Evolutionary conservation across 148 eudicot species (phyloP).

Genomic region (Pouteria glomerata): DNA sequence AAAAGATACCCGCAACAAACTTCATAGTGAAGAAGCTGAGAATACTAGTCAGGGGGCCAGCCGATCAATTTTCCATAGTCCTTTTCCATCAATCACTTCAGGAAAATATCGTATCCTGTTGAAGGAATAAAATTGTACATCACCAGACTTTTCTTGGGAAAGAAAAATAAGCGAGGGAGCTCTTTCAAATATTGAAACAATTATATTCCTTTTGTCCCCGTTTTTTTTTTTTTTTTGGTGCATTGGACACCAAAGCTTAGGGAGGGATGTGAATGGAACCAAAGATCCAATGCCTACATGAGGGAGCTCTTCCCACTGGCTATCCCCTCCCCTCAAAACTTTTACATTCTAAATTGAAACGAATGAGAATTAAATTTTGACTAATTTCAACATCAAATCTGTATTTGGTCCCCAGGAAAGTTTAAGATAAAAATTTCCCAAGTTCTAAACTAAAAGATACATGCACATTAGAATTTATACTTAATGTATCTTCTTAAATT

Average conservation of each 20-base stretch:
- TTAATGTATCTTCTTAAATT: background rate
- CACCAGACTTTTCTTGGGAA: too few species aligned
- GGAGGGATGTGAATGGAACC: too few species aligned
- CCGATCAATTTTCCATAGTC: constrained; percentile 58
- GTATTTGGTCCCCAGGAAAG: background rate
- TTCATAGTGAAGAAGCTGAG: constrained; percentile 42
- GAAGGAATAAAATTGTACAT: background rate
- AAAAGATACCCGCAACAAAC: background rate
- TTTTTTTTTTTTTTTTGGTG: background rate
- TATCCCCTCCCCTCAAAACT: background rate
- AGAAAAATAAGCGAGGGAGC: too few species aligned
- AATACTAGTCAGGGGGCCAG: constrained; percentile 75
- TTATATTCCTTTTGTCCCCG: background rate
- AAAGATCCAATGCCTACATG: too few species aligned
- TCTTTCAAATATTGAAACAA: too few species aligned
- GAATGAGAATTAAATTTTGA: background rate
- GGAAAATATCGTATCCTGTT: constrained; percentile 69
- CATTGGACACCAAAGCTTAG: too few species aligned
- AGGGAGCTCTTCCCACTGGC: too few species aligned
- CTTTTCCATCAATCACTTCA: constrained; percentile 39
- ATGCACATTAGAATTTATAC: background rate
- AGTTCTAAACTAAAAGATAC: background rate
- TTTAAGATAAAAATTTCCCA: background rate
- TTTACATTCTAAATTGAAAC: background rate
- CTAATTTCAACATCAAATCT: background rate